A percentile compares a stretch with the other conserved stretches of the same genome.
Evolutionary conservation across 768 basidiomycete genomes (phyloP).

Genomic region (Paxillus ammoniavirescens): DNA sequence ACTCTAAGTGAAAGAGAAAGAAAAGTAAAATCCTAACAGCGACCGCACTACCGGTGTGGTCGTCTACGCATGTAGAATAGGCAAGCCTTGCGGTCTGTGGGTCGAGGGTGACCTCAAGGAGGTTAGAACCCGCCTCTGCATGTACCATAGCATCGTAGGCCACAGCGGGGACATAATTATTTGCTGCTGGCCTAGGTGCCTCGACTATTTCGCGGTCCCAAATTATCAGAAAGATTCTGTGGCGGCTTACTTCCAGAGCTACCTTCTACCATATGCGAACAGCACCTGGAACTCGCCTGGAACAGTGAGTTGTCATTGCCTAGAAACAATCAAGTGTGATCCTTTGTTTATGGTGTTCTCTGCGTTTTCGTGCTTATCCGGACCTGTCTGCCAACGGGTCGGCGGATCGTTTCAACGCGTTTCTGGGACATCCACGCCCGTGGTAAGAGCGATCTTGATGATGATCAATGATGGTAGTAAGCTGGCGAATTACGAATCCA

Average conservation of each 20-base stretch:
- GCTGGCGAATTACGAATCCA: conserved; percentile 25
- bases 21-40: too few relatives aligned
- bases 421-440: conserved; percentile 31
- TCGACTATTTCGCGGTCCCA: conserved; percentile 7
- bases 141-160: not conserved
- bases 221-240: conserved; percentile 11
- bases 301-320: not conserved
- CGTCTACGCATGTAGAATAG: conserved; percentile 1
- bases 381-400: conserved; percentile 24
- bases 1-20: too few relatives aligned
- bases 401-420: conserved; percentile 17
- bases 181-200: conserved; percentile 1
- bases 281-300: not conserved
- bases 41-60: not conserved
- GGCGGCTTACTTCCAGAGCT: conserved; percentile 5
- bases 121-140: conserved; percentile 1
- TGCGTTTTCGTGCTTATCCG: conserved; percentile 11
- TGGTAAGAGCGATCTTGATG: conserved; percentile 28
- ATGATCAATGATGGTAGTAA: conserved; percentile 33
- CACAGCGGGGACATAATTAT: not conserved
- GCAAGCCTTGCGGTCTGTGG: not conserved
- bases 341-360: conserved; percentile 25
- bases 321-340: not conserved
- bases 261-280: not conserved
- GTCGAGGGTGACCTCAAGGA: conserved; percentile 2